Conservation (phyloP, 73 alveolate genomes). For the Paramecium caudatum region DNA sequence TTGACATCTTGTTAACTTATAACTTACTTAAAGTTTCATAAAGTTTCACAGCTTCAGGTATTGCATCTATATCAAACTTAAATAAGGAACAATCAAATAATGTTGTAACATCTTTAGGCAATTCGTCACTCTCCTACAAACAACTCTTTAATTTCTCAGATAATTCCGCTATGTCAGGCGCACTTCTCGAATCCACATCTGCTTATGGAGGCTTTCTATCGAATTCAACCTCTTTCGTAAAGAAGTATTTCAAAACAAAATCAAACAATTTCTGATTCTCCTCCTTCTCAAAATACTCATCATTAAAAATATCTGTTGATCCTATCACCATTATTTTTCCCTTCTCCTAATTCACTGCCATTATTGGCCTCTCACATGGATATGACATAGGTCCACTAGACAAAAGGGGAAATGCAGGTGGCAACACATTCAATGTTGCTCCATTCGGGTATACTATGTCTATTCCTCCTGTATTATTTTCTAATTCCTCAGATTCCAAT, state of each 20-base stretch:
- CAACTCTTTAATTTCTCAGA: constrained; percentile 95
- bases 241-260: constrained; percentile 88
- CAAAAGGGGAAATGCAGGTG: constrained; percentile 91
- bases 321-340: constrained; percentile 82
- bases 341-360: constrained; percentile 83
- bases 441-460: constrained; percentile 98
- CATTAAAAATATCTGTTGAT: constrained; percentile 76
- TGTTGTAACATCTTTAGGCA: constrained; percentile 91
- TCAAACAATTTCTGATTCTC: constrained; percentile 84
- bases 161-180: constrained; percentile 97
- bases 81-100: constrained; percentile 88
- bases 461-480: constrained; percentile 90
- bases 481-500: constrained; percentile 76
- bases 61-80: constrained; percentile 92
- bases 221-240: constrained; percentile 85
- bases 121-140: constrained; percentile 93
- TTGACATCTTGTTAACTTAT: constrained; percentile 81
- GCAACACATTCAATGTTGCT: constrained; percentile 93
- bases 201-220: constrained; percentile 82
- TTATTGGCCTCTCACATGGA: constrained; percentile 94
- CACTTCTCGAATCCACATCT: constrained; percentile 91
- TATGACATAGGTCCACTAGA: constrained; percentile 95
- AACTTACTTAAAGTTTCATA: constrained; percentile 73
- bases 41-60: constrained; percentile 92
- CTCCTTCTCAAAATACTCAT: constrained; percentile 82